Conservation (phyloP, 495 filamentous ascomycete species). For the Penicillium salamii region DNA sequence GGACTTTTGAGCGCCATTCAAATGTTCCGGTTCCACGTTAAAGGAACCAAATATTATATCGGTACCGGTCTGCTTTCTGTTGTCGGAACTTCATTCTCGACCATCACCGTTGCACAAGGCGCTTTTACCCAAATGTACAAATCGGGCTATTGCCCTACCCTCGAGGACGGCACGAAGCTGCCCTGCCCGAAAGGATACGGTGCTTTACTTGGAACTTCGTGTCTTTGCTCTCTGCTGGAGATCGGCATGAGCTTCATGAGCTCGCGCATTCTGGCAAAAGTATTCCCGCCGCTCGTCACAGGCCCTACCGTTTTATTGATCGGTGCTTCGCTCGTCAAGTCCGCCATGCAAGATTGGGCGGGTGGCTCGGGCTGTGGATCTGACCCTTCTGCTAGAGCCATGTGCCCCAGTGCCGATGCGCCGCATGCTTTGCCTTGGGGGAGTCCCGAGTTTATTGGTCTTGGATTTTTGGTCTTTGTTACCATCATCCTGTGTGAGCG, state of each 20-base stretch:
- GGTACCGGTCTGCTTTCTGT: constrained; percentile 88
- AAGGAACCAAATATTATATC: constrained; percentile 76
- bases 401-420: constrained; percentile 70
- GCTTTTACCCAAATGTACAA: constrained; percentile 82
- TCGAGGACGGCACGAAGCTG: constrained; percentile 59
- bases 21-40: constrained; percentile 81
- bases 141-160: constrained; percentile 71
- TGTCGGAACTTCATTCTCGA: constrained; percentile 79
- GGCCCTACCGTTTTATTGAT: constrained; percentile 80
- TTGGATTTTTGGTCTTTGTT: constrained; percentile 88
- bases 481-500: constrained; percentile 84
- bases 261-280: constrained; percentile 62
- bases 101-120: constrained; percentile 79
- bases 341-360: constrained; percentile 81
- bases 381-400: constrained; percentile 50
- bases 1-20: constrained; percentile 78
- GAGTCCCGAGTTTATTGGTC: constrained; percentile 79
- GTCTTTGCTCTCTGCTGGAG: constrained; percentile 46
- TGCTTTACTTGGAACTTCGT: constrained; percentile 73
- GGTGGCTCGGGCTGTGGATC: constrained; percentile 70
- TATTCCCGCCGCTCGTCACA: constrained; percentile 90
- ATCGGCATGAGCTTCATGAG: constrained; percentile 53
- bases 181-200: constrained; percentile 87
- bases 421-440: constrained; percentile 88
- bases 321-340: constrained; percentile 69